Percentiles rank a stretch among this genome's conserved stretches.
These are phyloP conservation scores for Lactarius trivialis DNA, from an alignment of 768 basidiomycete genomes.

Conservation along the genomic window DNA sequence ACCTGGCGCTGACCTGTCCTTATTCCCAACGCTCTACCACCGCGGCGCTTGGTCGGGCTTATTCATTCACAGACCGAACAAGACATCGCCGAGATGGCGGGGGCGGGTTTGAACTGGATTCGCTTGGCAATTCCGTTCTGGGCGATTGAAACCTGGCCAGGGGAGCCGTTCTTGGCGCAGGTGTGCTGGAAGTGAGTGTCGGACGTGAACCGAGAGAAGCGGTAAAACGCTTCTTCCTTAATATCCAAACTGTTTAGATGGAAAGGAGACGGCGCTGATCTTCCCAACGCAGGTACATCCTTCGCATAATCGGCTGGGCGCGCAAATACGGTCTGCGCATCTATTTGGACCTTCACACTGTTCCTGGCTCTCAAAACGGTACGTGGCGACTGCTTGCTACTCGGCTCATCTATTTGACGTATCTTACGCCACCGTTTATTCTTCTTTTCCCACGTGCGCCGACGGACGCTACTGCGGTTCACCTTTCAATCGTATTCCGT, in stretches of 20 bases:
- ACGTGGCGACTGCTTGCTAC: constrained; percentile 5
- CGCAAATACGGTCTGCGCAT: constrained; percentile 88
- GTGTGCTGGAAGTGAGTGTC: constrained; percentile 65
- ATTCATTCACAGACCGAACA: constrained; percentile 59
- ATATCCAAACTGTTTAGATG: neutral
- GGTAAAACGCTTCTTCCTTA: too few species aligned
- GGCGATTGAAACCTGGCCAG: constrained; percentile 73
- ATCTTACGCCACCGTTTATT: neutral
- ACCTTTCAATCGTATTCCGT: neutral
- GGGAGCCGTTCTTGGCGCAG: constrained; percentile 72
- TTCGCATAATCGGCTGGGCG: constrained; percentile 74
- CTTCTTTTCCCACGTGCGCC: neutral
- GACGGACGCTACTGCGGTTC: neutral
- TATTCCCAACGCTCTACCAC: constrained; percentile 4
- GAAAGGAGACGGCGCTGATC: neutral
- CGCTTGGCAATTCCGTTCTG: constrained; percentile 82
- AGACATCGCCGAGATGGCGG: constrained; percentile 86
- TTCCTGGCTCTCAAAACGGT: constrained; percentile 82
- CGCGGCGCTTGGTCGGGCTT: constrained; percentile 8
- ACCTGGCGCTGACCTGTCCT: constrained; percentile 10
- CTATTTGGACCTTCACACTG: constrained; percentile 72
- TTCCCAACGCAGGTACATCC: constrained; percentile 45
- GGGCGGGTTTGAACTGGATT: constrained; percentile 83
- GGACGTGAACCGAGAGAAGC: neutral
- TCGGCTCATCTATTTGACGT: constrained; percentile 17